Evolutionary conservation across 306 rosid genomes (phyloP), one percentile per base, ranked within the genome.

Genomic region (Rosa chinensis): DNA sequence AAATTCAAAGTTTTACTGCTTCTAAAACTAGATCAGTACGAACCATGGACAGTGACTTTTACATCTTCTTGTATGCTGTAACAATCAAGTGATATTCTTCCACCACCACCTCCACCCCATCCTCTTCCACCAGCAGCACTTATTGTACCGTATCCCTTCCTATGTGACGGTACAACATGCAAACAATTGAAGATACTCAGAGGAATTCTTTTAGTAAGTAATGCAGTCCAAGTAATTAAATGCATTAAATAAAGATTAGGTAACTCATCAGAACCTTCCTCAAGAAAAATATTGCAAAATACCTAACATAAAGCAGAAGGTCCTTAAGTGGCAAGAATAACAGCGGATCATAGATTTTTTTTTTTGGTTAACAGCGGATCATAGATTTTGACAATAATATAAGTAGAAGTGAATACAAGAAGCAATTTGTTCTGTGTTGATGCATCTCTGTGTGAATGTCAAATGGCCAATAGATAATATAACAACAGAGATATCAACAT

Each of bases 41-140:
- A 88, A 95, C 99, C 99, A 78, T 86, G 98, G 69, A 87, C 94
- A 66, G 98, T 89, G 80, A 95, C 88, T 72, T 80, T 89, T 58
- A 95, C 87, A 83, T 92, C 97, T 85, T 95, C 99, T 85, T 95
- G 99, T 82, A 92, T 92, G 92, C 96, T 89, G 89, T 95, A 95
- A 83, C 99, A 92, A 78, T 91, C 96, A 77, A 95, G 94, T 71
- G 99, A 95, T 77, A 95, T 87, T 87, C 99, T 92, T 85, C 99
- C 99, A 73, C 99, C 99, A 16, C 99, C 99, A 42, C 99, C 99
- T 74, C 99, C 99, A 82, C 99, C 99, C 97, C 96, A 91, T 79
- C 99, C 99, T 66, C 70, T 84, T 80, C 99, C 99, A 62, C 99
- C 99, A 68, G 97, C 98, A 43, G 99, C 99, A 85, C 98, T 91